These are phyloP conservation scores for Tarenaya hassleriana DNA, from an alignment of 345 rosid genomes.

Conservation along the genomic window DNA sequence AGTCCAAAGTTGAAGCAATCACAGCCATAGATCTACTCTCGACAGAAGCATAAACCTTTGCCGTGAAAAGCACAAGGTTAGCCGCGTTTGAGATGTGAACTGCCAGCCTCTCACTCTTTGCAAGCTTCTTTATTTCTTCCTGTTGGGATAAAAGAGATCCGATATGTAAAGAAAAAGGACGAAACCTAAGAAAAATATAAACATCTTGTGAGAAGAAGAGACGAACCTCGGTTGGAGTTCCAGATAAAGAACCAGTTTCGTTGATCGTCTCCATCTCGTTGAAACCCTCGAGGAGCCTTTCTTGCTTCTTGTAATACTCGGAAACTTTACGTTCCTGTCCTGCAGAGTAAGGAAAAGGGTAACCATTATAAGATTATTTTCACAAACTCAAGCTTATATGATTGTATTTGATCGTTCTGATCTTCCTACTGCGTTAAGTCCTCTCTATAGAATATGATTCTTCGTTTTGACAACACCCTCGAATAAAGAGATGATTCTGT, in stretches of 20 bases:
- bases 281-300: slow-evolving; percentile 64
- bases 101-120: slow-evolving; percentile 59
- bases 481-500: not conserved
- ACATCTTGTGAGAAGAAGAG: not conserved
- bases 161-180: not conserved
- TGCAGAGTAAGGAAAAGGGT: slow-evolving; percentile 18
- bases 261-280: slow-evolving; percentile 75
- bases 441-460: slow-evolving; percentile 15
- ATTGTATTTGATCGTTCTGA: not conserved
- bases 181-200: not conserved
- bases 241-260: slow-evolving; percentile 49
- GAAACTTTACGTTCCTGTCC: slow-evolving; percentile 62
- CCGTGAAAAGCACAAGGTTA: slow-evolving; percentile 59
- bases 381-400: not conserved
- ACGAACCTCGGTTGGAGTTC: slow-evolving; percentile 53
- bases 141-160: slow-evolving; percentile 20
- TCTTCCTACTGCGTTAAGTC: not conserved
- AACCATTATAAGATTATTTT: not conserved
- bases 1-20: slow-evolving; percentile 84
- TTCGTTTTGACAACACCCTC: slow-evolving; percentile 3
- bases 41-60: slow-evolving; percentile 67
- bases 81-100: slow-evolving; percentile 54
- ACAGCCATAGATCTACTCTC: slow-evolving; percentile 79
- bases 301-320: slow-evolving; percentile 83
- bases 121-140: slow-evolving; percentile 74